phyloP scores from a whole-genome alignment of 495 filamentous ascomycete species.

The Podospora conica region DNA sequence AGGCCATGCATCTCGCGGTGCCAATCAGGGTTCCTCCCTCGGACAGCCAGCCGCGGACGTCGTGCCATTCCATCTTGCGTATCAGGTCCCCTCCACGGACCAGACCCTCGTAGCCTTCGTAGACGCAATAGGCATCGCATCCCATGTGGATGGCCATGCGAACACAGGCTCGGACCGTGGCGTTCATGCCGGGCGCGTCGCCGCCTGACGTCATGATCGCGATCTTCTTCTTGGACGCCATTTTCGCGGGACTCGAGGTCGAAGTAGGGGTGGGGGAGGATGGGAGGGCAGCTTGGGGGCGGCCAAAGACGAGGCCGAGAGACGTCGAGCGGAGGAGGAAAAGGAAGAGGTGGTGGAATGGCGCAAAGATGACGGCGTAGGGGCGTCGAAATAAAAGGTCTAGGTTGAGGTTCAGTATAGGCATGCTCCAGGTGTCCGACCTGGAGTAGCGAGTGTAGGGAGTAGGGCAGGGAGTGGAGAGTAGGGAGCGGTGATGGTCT shows the following conservation, averaged over 20 bases:
- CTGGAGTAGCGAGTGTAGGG: slow-evolving; percentile 15
- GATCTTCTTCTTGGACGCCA: slow-evolving; percentile 65
- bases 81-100: slow-evolving; percentile 87
- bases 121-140: slow-evolving; percentile 84
- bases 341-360: slow-evolving; percentile 21
- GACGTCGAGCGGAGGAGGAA: slow-evolving; percentile 22
- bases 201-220: slow-evolving; percentile 95
- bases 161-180: slow-evolving; percentile 86
- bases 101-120: slow-evolving; percentile 94
- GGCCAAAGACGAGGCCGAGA: slow-evolving; percentile 13
- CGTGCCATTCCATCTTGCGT: slow-evolving; percentile 81
- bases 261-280: not conserved
- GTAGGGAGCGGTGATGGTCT: not conserved
- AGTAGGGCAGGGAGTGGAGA: slow-evolving; percentile 9
- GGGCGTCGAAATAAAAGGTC: slow-evolving; percentile 18
- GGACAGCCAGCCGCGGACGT: slow-evolving; percentile 89
- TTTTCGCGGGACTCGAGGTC: slow-evolving; percentile 17
- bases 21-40: slow-evolving; percentile 97
- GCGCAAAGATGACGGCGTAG: slow-evolving; percentile 18
- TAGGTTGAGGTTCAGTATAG: slow-evolving; percentile 11
- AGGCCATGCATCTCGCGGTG: slow-evolving; percentile 83
- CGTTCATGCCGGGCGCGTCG: slow-evolving; percentile 98
- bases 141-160: slow-evolving; percentile 81
- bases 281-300: not conserved
- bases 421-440: slow-evolving; percentile 24